These are phyloP conservation scores for Tulasnella calospora DNA, from an alignment of 768 basidiomycete species.

Conservation along the genomic window DNA sequence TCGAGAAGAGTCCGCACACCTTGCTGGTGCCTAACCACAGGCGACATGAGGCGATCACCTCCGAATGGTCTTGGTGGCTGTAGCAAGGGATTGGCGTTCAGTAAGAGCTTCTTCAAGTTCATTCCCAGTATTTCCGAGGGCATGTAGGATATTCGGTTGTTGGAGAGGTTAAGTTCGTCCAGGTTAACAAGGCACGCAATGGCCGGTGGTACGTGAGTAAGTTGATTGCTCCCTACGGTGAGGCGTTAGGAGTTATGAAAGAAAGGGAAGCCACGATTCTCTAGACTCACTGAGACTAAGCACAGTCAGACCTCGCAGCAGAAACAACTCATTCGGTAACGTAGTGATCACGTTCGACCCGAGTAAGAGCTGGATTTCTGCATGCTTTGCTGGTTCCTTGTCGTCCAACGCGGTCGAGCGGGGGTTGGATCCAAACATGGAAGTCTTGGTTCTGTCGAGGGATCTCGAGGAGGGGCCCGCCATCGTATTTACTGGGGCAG, in stretches of 20 bases:
- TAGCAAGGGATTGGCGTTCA: slow-evolving; percentile 61
- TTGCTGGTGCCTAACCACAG: neutral
- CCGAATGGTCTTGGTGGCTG: slow-evolving; percentile 33
- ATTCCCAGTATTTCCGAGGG: slow-evolving; percentile 65
- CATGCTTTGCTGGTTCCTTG: slow-evolving; percentile 33
- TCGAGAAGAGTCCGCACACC: slow-evolving; percentile 31
- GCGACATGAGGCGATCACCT: slow-evolving; percentile 10
- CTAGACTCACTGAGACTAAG: slow-evolving; percentile 56
- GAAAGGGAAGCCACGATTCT: neutral
- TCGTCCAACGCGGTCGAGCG: neutral
- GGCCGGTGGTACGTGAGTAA: slow-evolving; percentile 58
- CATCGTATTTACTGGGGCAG: neutral
- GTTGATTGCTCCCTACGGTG: slow-evolving; percentile 50
- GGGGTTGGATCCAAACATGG: neutral
- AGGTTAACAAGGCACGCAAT: slow-evolving; percentile 52
- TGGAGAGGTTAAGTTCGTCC: slow-evolving; percentile 55
- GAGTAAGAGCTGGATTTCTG: slow-evolving; percentile 52
- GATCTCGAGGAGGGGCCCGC: slow-evolving; percentile 8
- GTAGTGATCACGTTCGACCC: slow-evolving; percentile 49
- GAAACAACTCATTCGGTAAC: slow-evolving; percentile 57
- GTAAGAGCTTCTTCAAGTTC: slow-evolving; percentile 42
- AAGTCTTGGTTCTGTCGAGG: neutral
- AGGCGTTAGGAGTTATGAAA: neutral
- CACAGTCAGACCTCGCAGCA: slow-evolving; percentile 53
- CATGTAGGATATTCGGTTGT: slow-evolving; percentile 54